Percentiles rank a stretch among this genome's conserved stretches.
Conservation (phyloP, 257 asterid genomes). For the Primulina tabacum region DNA sequence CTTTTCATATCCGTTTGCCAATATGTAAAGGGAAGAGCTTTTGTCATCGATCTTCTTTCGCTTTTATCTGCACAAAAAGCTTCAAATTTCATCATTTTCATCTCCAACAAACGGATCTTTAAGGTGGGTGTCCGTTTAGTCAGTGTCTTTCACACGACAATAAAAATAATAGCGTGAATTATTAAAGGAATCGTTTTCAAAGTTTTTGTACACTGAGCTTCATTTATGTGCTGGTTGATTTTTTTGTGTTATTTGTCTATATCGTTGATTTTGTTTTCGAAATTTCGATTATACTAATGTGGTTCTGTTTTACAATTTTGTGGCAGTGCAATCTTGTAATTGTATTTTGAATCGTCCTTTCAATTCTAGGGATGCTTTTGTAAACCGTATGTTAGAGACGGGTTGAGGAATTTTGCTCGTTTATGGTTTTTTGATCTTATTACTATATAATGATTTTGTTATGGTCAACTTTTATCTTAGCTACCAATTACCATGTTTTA, state of each 20-base stretch:
- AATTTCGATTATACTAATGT: too few species aligned
- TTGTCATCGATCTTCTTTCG: too few species aligned
- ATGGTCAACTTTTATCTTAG: not conserved
- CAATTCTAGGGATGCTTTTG: constrained; percentile 17
- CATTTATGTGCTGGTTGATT: not conserved
- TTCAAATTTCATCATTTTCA: too few species aligned
- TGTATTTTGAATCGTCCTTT: not conserved
- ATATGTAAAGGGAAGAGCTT: too few species aligned
- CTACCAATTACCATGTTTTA: not conserved
- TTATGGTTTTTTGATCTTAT: not conserved
- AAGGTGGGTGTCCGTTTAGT: constrained; percentile 44
- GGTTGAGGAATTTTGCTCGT: not conserved
- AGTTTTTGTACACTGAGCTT: constrained; percentile 11
- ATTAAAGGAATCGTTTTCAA: not conserved
- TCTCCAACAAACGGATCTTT: constrained; percentile 77
- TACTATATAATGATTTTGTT: not conserved
- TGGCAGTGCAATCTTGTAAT: constrained; percentile 14
- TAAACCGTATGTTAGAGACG: not conserved
- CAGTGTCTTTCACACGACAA: not conserved
- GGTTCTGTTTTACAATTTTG: constrained; percentile 5
- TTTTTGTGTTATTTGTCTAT: not conserved
- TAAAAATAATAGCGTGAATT: not conserved
- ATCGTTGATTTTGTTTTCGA: not conserved
- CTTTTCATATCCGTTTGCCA: too few species aligned
- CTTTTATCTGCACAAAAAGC: too few species aligned